These are phyloP conservation scores for Candida ovalis DNA, from an alignment of 805 yeast genomes.

Conservation along the genomic window DNA sequence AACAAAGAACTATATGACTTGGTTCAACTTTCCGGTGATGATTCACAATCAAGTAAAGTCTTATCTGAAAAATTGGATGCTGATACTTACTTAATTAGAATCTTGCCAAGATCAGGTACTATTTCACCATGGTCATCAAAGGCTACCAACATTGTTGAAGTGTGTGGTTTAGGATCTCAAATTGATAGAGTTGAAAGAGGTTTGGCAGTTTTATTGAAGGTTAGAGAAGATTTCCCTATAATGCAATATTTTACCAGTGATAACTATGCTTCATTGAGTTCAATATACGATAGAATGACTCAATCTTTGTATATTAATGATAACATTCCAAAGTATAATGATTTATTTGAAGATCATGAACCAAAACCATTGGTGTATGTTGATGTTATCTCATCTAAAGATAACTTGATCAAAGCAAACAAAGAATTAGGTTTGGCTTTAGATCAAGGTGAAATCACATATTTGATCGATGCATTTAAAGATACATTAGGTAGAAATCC, in stretches of 20 bases:
- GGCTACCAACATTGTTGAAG: constrained; percentile 91
- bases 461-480: constrained; percentile 78
- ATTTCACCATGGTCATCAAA: constrained; percentile 99
- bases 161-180: constrained; percentile 71
- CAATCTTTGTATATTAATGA: constrained; percentile 58
- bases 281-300: constrained; percentile 93
- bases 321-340: constrained; percentile 59
- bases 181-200: constrained; percentile 93
- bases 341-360: constrained; percentile 69
- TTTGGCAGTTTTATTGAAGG: constrained; percentile 64
- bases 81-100: constrained; percentile 59
- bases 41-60: constrained; percentile 9
- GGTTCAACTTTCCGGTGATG: constrained; percentile 27
- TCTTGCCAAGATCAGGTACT: constrained; percentile 91
- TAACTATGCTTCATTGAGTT: constrained; percentile 51
- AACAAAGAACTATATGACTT: constrained; percentile 20
- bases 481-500: constrained; percentile 79
- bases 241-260: constrained; percentile 49
- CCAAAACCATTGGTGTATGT: constrained; percentile 83
- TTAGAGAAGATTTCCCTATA: constrained; percentile 68
- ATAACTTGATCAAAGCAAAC: constrained; percentile 72
- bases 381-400: constrained; percentile 54
- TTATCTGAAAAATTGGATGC: constrained; percentile 27
- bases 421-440: constrained; percentile 87
- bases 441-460: constrained; percentile 89